Evolutionary conservation across 805 yeast genomes (phyloP), one percentile per base, ranked within the genome.

Genomic region (Ogataea haglerorum): DNA sequence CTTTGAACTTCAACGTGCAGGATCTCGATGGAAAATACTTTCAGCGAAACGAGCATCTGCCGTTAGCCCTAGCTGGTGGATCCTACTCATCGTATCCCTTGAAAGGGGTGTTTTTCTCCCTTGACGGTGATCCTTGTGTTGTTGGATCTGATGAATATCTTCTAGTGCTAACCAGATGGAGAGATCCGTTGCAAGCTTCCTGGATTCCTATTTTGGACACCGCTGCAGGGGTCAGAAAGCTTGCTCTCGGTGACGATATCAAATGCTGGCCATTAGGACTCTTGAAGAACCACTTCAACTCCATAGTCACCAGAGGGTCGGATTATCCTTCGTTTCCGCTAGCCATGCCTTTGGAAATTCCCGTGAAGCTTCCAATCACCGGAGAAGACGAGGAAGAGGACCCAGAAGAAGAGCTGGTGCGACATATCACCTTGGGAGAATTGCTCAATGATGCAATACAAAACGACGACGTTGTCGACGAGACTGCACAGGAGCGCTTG

Each of bases 201-300:
- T 91, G 98, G 97, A 69, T 87, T 10, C 98, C 98, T 1, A 51
- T 91, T 10, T 66, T 91, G 41, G 86, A 86, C 57, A 70, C 82
- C 28, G 59, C 61, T 17, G 69, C 68, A 55, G 75, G 72, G 45
- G 70, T 61, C 60, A 73, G 66, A 61, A 75, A 67, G 62, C 74
- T 61, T 46, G 72, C 78, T 29, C 72, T 71, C 16, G 82, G 82
- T 52, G 73, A 73, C 37, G 74, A 76, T 45, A 78, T 87, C 61
- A 72, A 73, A 39, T 81, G 83, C 50, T 89, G 97, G 97, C 97
- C 97, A 16, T 67, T 91, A 38, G 95, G 96, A 2, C 63, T 86
- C 26, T 75, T 78, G 43, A 73, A 72, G 36, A 89, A 85, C 44
- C 76, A 79, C 45, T 74, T 89, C 52, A 78, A 76, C 48, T 86